Percentiles rank a stretch among this genome's conserved stretches.
phyloP scores from a whole-genome alignment of 495 filamentous ascomycete species.

The Penicillium antarcticum region DNA sequence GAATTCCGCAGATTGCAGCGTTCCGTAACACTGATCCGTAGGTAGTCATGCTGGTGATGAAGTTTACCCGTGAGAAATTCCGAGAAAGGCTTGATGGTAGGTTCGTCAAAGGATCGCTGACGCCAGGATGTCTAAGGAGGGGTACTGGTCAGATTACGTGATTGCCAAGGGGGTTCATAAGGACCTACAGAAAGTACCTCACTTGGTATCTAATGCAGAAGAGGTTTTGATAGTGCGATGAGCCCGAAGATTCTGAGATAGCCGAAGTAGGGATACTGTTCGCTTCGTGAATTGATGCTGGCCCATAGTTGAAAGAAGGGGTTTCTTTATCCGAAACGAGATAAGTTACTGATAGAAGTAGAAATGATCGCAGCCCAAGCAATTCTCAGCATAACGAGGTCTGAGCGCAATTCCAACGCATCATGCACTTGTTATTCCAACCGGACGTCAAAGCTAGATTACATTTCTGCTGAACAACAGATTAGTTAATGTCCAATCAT shows the following conservation, averaged over 20 bases:
- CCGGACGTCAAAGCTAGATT: not conserved
- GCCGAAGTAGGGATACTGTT: not conserved
- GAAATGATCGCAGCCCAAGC: not conserved
- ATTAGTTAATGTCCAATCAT: not conserved
- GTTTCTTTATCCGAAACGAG: not conserved
- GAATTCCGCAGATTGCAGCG: slow-evolving; percentile 87
- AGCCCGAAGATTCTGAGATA: not conserved
- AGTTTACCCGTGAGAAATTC: slow-evolving; percentile 87
- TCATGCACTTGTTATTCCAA: not conserved
- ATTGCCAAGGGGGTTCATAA: not conserved
- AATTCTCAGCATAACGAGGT: not conserved
- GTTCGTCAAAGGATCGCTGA: not conserved
- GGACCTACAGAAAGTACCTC: not conserved
- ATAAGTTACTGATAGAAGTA: not conserved
- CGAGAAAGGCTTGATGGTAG: slow-evolving; percentile 68
- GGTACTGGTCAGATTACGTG: not conserved
- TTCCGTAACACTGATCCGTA: slow-evolving; percentile 92
- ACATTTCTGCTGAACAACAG: not conserved
- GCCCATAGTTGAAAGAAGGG: not conserved
- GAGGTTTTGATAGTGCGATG: not conserved
- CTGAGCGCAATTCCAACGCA: not conserved
- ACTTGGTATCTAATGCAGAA: not conserved
- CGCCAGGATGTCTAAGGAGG: not conserved
- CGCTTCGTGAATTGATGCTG: not conserved
- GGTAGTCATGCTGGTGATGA: slow-evolving; percentile 86